A percentile compares a stretch with the other conserved stretches of the same genome.
Conservation (phyloP, 2,329 filamentous ascomycete species). For the Diplocarpon mali region DNA sequence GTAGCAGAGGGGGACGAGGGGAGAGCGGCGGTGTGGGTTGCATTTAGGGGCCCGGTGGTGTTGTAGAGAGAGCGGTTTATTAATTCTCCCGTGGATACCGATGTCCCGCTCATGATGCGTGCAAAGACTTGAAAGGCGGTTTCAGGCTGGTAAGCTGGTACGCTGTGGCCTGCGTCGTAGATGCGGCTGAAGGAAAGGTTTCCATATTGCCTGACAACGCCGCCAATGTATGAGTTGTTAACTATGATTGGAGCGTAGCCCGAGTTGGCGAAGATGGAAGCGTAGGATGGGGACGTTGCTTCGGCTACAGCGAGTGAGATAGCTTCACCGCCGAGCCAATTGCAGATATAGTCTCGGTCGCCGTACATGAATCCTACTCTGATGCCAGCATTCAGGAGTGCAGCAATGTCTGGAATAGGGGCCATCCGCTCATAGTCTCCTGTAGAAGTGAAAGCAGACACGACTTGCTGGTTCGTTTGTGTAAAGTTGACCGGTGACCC, state of each 20-base stretch:
- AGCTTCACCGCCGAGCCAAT: constrained; percentile 66
- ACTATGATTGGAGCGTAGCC: constrained; percentile 65
- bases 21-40: constrained; percentile 43
- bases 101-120: constrained; percentile 43
- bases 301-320: constrained; percentile 52
- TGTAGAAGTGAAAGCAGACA: constrained; percentile 35
- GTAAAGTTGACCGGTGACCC: constrained; percentile 53
- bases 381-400: constrained; percentile 49
- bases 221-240: constrained; percentile 57
- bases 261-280: constrained; percentile 46
- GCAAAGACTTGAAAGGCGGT: constrained; percentile 44
- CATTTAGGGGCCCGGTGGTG: constrained; percentile 45
- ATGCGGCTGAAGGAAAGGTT: constrained; percentile 60
- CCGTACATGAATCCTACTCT: constrained; percentile 63
- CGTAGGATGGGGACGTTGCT: constrained; percentile 36
- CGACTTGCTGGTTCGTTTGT: constrained; percentile 36
- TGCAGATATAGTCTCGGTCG: constrained; percentile 52
- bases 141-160: constrained; percentile 43
- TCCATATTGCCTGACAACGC: constrained; percentile 64
- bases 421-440: constrained; percentile 55
- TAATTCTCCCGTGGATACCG: constrained; percentile 38
- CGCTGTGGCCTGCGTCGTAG: constrained; percentile 57
- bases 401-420: constrained; percentile 46
- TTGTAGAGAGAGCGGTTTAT: constrained; percentile 42
- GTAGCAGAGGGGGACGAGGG: constrained; percentile 38